Evolutionary conservation across 208 protist genomes (phyloP), one percentile per base, ranked within the genome.

Genomic region (Blechomonas ayalai): DNA sequence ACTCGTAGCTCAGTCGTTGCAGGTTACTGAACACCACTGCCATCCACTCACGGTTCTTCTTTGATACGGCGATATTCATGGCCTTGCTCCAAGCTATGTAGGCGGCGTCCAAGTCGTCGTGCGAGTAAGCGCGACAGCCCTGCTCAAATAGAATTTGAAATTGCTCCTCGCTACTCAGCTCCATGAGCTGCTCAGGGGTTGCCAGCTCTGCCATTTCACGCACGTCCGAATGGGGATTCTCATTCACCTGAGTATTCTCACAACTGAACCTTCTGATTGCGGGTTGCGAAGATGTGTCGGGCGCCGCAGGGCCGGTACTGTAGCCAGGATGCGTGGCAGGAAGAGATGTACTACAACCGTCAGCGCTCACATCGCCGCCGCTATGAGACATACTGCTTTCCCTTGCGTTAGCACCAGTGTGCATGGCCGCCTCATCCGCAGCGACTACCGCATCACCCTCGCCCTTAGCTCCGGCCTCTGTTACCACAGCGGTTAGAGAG

Each of bases 31-130:
- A 73, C 3, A 95, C 54, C 16, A 93, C 82, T 24, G 89, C 71
- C 59, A 93, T 87, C 83, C 85, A 95, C 56, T 95, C 82, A 10
- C 89, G 68, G 53, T 95, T 86, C 29, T 88, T 84, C 45, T 81
- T 75, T 4, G 36, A 32, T 37, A 78, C 67, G 10, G 89, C 89
- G 43, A 95, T 70, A 18, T 44, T 36, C 60, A 95, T 73, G 26
- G 84, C 89, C 59, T 92, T 80, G 43, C 78, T 93, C 85, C 89
- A 95, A 19, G 75, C 69, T 52, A 86, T 72, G 68, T 95, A 95
- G 15, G 89, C 81, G 1, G 62, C 69, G 39, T 95, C 89, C 18
- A 92, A 66, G 37, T 92, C 60, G 5, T 68, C 61, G 32, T 70
- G 54, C 28, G 60, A 44, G 49, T 95, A 95, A 56, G 69, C 67